phyloP scores from a whole-genome alignment of 2,329 filamentous ascomycete species.

The Talaromyces sp. region DNA sequence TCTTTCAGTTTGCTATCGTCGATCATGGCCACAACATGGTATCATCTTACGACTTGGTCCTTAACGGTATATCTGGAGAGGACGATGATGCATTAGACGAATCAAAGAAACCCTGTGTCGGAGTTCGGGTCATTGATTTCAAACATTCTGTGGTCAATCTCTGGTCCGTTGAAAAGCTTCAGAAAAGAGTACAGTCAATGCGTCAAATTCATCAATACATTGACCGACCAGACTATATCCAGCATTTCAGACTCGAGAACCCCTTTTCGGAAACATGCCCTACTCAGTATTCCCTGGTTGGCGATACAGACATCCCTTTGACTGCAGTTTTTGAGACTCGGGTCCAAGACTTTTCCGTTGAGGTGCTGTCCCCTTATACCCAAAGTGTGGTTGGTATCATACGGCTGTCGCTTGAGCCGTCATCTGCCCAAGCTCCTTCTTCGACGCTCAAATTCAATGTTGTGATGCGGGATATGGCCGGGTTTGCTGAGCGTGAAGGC shows the following conservation, averaged over 20 bases:
- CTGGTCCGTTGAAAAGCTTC: conserved; percentile 91
- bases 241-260: conserved; percentile 87
- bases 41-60: conserved; percentile 93
- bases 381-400: conserved; percentile 86
- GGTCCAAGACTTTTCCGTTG: conserved; percentile 88
- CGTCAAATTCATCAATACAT: conserved; percentile 95
- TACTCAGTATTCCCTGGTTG: conserved; percentile 85
- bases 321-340: conserved; percentile 89
- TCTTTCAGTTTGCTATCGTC: conserved; percentile 91
- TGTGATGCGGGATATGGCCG: conserved; percentile 92
- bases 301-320: conserved; percentile 87
- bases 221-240: conserved; percentile 87
- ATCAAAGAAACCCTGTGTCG: conserved; percentile 82
- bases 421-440: conserved; percentile 82
- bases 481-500: conserved; percentile 92
- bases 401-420: conserved; percentile 85
- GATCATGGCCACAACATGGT: conserved; percentile 82
- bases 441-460: conserved; percentile 97
- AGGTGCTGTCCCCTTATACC: conserved; percentile 88
- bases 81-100: conserved; percentile 77
- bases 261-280: conserved; percentile 88
- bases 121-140: conserved; percentile 85
- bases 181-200: conserved; percentile 83
- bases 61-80: conserved; percentile 83
- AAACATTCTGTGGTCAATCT: conserved; percentile 77